Evolutionary conservation across 345 rosid genomes (phyloP).

Genomic region (Anastatica hierochuntica): DNA sequence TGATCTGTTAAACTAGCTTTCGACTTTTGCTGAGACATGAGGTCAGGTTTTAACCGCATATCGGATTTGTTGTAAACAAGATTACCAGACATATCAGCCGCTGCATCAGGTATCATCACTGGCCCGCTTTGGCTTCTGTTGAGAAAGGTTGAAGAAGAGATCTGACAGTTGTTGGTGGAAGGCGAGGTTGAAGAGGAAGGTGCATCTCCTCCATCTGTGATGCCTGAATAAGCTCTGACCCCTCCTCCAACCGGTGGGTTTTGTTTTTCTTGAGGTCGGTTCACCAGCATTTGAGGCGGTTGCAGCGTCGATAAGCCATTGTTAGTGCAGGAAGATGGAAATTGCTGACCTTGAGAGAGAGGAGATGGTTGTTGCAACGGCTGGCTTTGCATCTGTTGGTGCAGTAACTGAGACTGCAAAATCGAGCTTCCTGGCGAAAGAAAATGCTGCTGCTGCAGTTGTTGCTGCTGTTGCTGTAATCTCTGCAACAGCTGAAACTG

Average conservation of each 20-base stretch:
- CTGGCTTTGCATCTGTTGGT: constrained; percentile 34
- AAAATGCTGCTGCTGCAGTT: constrained; percentile 49
- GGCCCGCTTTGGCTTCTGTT: constrained; percentile 60
- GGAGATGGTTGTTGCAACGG: constrained; percentile 45
- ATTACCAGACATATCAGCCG: constrained; percentile 44
- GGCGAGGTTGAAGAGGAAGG: constrained; percentile 98
- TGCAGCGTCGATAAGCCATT: constrained; percentile 43
- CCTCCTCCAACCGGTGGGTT: constrained; percentile 28
- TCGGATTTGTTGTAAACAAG: constrained; percentile 59
- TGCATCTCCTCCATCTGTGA: constrained; percentile 83
- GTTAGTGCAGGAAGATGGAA: constrained; percentile 41
- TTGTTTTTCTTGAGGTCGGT: constrained; percentile 49
- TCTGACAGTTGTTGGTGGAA: constrained; percentile 76
- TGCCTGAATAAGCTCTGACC: constrained; percentile 52
- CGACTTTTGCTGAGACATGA: constrained; percentile 52
- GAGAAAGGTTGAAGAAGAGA: constrained; percentile 53
- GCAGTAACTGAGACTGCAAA: constrained; percentile 54
- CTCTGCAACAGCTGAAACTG: constrained; percentile 74
- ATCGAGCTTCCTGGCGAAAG: constrained; percentile 44
- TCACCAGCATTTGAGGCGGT: constrained; percentile 46
- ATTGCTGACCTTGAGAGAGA: constrained; percentile 51
- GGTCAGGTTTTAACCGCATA: constrained; percentile 29
- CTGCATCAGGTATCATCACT: constrained; percentile 41
- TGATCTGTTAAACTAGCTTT: constrained; percentile 62
- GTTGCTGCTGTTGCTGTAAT: constrained; percentile 53